phyloP scores from a whole-genome alignment of 768 basidiomycete species.

The Russula foetens region DNA sequence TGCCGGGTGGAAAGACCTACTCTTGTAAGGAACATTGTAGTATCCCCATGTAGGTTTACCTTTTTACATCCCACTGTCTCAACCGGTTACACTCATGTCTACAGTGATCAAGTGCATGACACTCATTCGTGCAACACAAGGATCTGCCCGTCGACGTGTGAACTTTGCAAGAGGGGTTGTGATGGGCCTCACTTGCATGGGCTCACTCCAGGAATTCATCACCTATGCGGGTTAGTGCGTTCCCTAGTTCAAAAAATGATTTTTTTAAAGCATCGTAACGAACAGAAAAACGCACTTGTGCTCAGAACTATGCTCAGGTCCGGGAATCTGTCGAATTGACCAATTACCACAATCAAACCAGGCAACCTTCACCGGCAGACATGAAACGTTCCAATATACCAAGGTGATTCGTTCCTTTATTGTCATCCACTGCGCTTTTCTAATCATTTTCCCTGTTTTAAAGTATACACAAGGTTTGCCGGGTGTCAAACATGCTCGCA shows the following conservation, averaged over 20 bases:
- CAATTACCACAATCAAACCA: constrained; percentile 51
- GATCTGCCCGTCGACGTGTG: constrained; percentile 46
- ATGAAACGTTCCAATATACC: constrained; percentile 57
- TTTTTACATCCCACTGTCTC: background rate
- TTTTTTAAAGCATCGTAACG: background rate
- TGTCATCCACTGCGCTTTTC: background rate
- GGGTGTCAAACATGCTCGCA: background rate
- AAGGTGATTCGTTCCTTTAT: constrained; percentile 34
- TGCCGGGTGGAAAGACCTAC: constrained; percentile 3
- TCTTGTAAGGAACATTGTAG: constrained; percentile 11
- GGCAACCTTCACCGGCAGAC: constrained; percentile 51
- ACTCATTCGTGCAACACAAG: constrained; percentile 44
- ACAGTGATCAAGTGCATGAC: constrained; percentile 38
- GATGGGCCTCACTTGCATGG: constrained; percentile 45
- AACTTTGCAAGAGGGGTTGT: constrained; percentile 49
- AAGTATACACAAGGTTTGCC: constrained; percentile 48
- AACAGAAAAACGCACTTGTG: constrained; percentile 46
- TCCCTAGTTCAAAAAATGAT: background rate
- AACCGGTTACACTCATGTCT: background rate
- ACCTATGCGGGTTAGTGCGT: constrained; percentile 47
- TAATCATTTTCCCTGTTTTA: background rate
- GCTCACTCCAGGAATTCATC: constrained; percentile 31
- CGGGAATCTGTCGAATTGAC: constrained; percentile 52
- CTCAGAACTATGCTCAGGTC: constrained; percentile 31
- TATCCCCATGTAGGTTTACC: constrained; percentile 2